These are phyloP conservation scores for Saccharomycopsis vini DNA, from an alignment of 805 yeast species.

Conservation along the genomic window DNA sequence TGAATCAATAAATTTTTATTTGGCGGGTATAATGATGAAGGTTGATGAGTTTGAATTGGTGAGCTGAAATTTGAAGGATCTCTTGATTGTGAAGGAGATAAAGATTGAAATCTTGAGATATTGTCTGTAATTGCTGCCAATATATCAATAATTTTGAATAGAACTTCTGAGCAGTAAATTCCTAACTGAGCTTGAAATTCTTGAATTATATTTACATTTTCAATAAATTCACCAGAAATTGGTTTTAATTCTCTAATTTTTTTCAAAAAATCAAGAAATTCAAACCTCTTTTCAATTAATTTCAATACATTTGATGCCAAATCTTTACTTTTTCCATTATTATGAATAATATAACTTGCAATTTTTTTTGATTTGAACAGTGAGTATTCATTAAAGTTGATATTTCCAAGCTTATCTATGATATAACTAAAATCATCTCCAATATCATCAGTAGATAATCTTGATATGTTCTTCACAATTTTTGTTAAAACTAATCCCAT, in stretches of 20 bases:
- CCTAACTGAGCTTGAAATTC: slow-evolving; percentile 4
- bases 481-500: slow-evolving; percentile 23
- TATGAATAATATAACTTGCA: slow-evolving; percentile 1
- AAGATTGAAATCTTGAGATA: neutral
- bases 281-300: slow-evolving; percentile 28
- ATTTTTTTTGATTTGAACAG: slow-evolving; percentile 5
- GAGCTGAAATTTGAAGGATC: no score
- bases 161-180: slow-evolving; percentile 2
- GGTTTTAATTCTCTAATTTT: slow-evolving; percentile 20
- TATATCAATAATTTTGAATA: slow-evolving; percentile 8
- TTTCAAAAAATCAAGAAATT: slow-evolving; percentile 25
- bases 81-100: slow-evolving; percentile 19
- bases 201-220: slow-evolving; percentile 1
- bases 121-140: slow-evolving; percentile 20
- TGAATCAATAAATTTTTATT: slow-evolving; percentile 11
- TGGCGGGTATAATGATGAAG: neutral
- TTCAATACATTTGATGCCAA: slow-evolving; percentile 21
- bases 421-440: neutral
- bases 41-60: no score
- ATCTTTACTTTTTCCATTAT: slow-evolving; percentile 10
- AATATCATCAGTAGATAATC: neutral
- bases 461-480: slow-evolving; percentile 7
- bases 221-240: neutral
- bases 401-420: neutral
- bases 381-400: neutral